These are phyloP conservation scores for Phaffomyces antillensis DNA, from an alignment of 805 yeast genomes.

Conservation along the genomic window DNA sequence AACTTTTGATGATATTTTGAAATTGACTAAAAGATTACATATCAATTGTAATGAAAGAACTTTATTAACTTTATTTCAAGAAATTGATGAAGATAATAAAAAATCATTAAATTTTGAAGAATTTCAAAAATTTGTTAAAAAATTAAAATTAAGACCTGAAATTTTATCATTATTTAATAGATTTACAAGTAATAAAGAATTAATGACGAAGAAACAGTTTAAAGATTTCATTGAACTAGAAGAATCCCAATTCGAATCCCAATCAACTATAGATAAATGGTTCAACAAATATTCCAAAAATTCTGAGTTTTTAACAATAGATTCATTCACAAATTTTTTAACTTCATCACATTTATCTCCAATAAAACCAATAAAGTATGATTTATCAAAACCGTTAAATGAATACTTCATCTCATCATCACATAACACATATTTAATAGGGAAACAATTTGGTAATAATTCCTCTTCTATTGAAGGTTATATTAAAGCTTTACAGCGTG, in stretches of 20 bases:
- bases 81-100: constrained; percentile 42
- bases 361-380: constrained; percentile 20
- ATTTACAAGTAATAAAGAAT: constrained; percentile 18
- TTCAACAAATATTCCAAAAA: constrained; percentile 31
- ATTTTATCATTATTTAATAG: constrained; percentile 42
- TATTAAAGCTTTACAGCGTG: constrained; percentile 77
- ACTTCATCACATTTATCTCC: constrained; percentile 23
- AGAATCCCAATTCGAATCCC: constrained; percentile 40
- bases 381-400: constrained; percentile 59
- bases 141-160: constrained; percentile 62
- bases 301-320: constrained; percentile 8
- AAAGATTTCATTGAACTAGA: constrained; percentile 35
- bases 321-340: constrained; percentile 23
- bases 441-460: constrained; percentile 75
- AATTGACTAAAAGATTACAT: constrained; percentile 59
- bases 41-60: constrained; percentile 57
- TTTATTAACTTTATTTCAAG: constrained; percentile 43
- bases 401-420: constrained; percentile 90
- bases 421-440: constrained; percentile 86
- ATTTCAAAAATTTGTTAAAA: constrained; percentile 67
- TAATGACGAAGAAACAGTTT: constrained; percentile 28
- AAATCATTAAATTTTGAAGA: constrained; percentile 60
- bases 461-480: constrained; percentile 87
- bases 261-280: constrained; percentile 25
- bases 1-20: constrained; percentile 60